Base-by-base conservation (phyloP, 352 stramenopile species). In the Globisporangium nunn region DNA sequence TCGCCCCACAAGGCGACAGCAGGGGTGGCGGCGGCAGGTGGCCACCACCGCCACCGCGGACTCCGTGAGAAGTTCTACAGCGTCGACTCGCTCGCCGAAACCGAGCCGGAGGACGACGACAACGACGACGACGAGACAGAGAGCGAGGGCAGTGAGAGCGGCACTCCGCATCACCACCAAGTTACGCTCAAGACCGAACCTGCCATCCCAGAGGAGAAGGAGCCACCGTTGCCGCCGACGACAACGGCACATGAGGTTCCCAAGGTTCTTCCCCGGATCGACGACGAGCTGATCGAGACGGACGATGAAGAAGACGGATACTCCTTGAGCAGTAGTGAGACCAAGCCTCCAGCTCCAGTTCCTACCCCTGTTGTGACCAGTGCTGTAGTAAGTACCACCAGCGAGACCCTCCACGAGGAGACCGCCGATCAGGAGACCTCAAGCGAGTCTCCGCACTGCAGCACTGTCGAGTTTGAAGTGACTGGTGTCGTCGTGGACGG, bases 121-220 rank as follows among this genome's bases (percentile, higher is more conserved):
- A 68, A 78, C 50, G 71, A 78, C 48, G 72, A 76, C 52, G 62
- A 74, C 30, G 52, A 71, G 41, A 62, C 64, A 10, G 64, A 69
- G 59, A 78, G 63, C 43, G 68, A 71, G 23, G 62, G 66, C 12
- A 65, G 64, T 17, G 62, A 71, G 33, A 47, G 58, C 29, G 39
- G 57, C 6, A 58, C 50, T 10, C 52, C 51, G 14, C 55, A 63
- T 30, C 35, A 56, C 14, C 52, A 68, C 35, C 47, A 17, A 6
- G 8, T 14, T 44, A 18, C 3, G 1, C 31, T 39, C 43, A n/a
- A 51, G 52, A 23, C 47, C 10, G 52, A 51, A 3, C 33, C 44
- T 30, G 44, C 43, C n/a, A 56, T 56, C 37, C 50, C 50, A 56
- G 44, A 59, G 39, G 54, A 59, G 31, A 50, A 41, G 12, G 40